Base-by-base conservation (phyloP, 148 eudicot genomes). In the Vaccinium corymbosum region DNA sequence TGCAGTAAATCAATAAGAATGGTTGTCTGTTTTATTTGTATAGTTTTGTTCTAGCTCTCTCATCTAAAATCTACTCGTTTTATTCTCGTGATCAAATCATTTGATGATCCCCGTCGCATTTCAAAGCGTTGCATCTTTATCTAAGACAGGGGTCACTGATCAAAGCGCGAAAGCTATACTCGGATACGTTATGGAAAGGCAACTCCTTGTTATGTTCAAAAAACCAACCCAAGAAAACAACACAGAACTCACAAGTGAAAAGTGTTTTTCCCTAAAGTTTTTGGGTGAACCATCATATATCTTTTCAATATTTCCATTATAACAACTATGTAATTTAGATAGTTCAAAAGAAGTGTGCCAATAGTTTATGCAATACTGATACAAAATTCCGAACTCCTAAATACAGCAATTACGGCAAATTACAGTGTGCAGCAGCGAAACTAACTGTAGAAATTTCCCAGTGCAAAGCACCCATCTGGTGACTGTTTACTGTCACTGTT, bases 251-350 rank as follows among this genome's bases (percentile, higher is more conserved):
- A 22, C 29, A 62, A 8, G 13, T 3, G 4, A 62, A 27, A 27
- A 22, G 29, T 62, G 22, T 61, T 56, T 61, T n/a, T 62, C 70
- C 52, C 70, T 62, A n/a, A 27, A 3, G 29, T n/a, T 62, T 62
- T 62, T n/a, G 70, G 70, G 70, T 62, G 70, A n/a, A 62, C 70
- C 29, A n/a, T n/a, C 29, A 27, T 62, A 62, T n/a, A 62, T 61
- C 2, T 12, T 61, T 61, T n/a, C 66, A 22, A 61, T 61, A 17
- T 17, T 61, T 20, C 25, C 25, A 61, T 61, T n/a, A 62, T 62
- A 62, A 62, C 3, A 29, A 22, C 15, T 10, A 64, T 25, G 22
- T 7, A 61, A 57, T 57, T 20, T 64, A 22, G 71, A 64, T 2
- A 64, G 71, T 64, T 64, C 14, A 0, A 3, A 62, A 22, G 70